Base-by-base conservation (phyloP, 129 eudicot species). In the Erigeron canadensis region DNA sequence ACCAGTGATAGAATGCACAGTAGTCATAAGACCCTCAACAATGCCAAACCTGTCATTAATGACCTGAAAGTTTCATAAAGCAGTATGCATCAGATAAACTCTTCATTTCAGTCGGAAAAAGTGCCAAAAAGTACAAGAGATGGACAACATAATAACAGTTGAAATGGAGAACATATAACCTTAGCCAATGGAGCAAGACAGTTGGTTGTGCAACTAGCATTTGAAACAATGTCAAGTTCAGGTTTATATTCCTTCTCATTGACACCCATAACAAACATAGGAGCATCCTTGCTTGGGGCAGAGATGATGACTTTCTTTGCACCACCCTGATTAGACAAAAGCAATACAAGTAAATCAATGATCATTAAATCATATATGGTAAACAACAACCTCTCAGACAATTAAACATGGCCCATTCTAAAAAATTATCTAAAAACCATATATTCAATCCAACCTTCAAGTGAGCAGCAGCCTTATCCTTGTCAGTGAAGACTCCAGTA, bases 161-260 rank as follows among this genome's bases (percentile, higher is more conserved):
- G 19, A n/a, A 40, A 34, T 16, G 39, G 60, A 13, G 56, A 7
- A 16, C 0, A 40, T 64, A n/a, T 22, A 61, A 83, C 91, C 97
- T 91, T 91, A 70, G 95, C 97, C 58, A 91, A 73, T 75, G 97
- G 97, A 75, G 97, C 97, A 71, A 91, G 97, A 74, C 97, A 91
- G 80, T 91, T 91, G 77, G 97, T 91, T 13, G 97, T 91, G 84
- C 97, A 91, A 69, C 95, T 87, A 62, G 97, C 97, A 61, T 90
- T 91, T 21, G 97, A 91, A 66, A 91, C 97, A 75, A 91, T 80
- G 88, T 85, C 56, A 8, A 87, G 77, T 3, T 91, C 95, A 0
- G 91, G 83, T 69, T 79, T 91, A 82, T 91, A 91, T 80, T 87
- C 91, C 41, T 85, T 82, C 86, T 90, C 97, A 57, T 90, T 90